Base-by-base conservation (phyloP, 2,329 filamentous ascomycete species). In the Epichloe hybrida region DNA sequence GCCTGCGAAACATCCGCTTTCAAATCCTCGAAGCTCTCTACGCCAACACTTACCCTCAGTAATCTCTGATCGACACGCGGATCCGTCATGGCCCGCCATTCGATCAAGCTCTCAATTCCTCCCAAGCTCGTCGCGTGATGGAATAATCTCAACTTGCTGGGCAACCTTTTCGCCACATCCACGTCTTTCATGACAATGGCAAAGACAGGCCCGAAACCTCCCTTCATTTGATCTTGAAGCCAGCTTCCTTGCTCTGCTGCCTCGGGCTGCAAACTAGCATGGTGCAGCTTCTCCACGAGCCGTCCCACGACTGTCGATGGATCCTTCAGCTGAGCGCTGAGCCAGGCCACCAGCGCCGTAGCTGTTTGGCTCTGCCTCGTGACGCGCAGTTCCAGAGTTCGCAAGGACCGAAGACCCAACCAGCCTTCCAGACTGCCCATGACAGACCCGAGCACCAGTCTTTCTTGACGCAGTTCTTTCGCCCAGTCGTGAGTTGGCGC, bases 11-110 rank as follows among this genome's bases (percentile, higher is more conserved):
- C 64, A 71, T 97, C 91, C 38, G 76, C 76, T 65, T 76, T 81
- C 63, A 98, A 64, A 69, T 97, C 93, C 66, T 93, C 85, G 74
- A 86, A 86, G 45, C 78, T 80, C 72, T 98, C 93, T 35, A 96
- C 77, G 0, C 93, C 93, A 36, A 96, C 70, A 65, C 90, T 96
- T 34, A 98, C 70, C 48, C 93, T 72, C 66, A 96, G 61, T 64
- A 97, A 66, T 52, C 79, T 73, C 61, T 74, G 77, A 62, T 94
- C 87, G 39, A 94, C 82, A 1, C 65, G 73, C 3, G 68, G 60
- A 72, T 98, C 93, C 53, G 82, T 84, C 88, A 98, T 93, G 46
- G 85, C 80, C 53, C 93, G 76, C 93, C 93, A 98, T 76, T 98
- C 93, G 59, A 98, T 90, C 71, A 97, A 69, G 62, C 88, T 93